Evolutionary conservation across 179 eudicot genomes (phyloP).

Genomic region (Drosera spatulata): DNA sequence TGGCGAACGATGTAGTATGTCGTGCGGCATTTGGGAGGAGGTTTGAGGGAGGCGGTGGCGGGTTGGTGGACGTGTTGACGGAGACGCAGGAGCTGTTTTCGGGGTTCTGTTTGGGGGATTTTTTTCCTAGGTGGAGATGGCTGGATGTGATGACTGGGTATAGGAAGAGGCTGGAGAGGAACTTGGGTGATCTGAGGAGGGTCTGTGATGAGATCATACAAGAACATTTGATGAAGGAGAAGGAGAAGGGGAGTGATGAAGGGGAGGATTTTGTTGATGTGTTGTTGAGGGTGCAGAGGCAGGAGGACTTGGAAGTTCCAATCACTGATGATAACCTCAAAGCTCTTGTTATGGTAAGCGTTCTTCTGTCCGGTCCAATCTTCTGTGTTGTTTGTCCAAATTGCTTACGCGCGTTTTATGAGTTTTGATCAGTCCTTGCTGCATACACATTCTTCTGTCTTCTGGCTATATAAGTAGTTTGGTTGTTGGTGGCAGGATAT

Average conservation of each 20-base stretch:
- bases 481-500: slow-evolving; percentile 24
- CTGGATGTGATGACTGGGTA: slow-evolving; percentile 26
- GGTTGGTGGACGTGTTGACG: slow-evolving; percentile 15
- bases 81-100: slow-evolving; percentile 34
- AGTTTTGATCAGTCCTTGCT: no score
- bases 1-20: slow-evolving; percentile 36
- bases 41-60: slow-evolving; percentile 5
- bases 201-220: slow-evolving; percentile 28
- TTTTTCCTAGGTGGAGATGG: slow-evolving; percentile 34
- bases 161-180: slow-evolving; percentile 25
- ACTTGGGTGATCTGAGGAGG: slow-evolving; percentile 22
- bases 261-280: background rate
- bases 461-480: no score
- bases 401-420: no score
- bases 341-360: slow-evolving; percentile 40
- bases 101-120: slow-evolving; percentile 34
- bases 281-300: background rate
- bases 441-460: no score
- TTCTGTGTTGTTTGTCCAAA: no score
- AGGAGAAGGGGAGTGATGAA: background rate
- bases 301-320: slow-evolving; percentile 11
- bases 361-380: background rate
- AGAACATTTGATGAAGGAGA: background rate
- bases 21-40: slow-evolving; percentile 38
- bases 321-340: slow-evolving; percentile 42